These are phyloP conservation scores for Davidsoniella eucalypti DNA, from an alignment of 2,329 filamentous ascomycete genomes.

Conservation along the genomic window DNA sequence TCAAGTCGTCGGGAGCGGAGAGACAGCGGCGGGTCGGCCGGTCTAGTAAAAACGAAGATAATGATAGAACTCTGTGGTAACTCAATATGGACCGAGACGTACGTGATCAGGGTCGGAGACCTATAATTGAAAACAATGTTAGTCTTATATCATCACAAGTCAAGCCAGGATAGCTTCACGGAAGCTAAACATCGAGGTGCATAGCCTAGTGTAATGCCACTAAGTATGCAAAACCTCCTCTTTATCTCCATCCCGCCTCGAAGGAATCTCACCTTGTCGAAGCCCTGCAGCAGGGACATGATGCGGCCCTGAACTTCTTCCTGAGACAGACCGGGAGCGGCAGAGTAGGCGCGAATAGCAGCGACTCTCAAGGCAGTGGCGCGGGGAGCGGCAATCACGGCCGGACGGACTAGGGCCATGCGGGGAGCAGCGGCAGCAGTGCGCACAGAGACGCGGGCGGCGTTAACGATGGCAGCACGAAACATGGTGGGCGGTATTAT, in stretches of 20 bases:
- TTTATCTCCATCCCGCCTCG: not conserved
- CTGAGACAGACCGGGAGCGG: constrained; percentile 60
- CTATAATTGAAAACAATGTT: constrained; percentile 24
- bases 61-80: not conserved
- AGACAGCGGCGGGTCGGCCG: not conserved
- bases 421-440: constrained; percentile 1
- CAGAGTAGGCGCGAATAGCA: constrained; percentile 71
- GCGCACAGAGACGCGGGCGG: constrained; percentile 2
- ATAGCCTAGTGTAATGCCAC: not conserved
- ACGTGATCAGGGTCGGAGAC: constrained; percentile 52
- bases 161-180: not conserved
- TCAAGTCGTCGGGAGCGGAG: constrained; percentile 9
- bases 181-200: no score
- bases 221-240: constrained; percentile 13
- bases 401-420: constrained; percentile 34
- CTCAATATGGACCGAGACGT: constrained; percentile 19
- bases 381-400: constrained; percentile 31
- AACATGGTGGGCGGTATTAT: constrained; percentile 45
- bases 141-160: not conserved
- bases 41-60: no score
- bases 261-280: constrained; percentile 55
- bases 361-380: constrained; percentile 25
- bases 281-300: constrained; percentile 81
- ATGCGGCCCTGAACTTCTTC: constrained; percentile 83
- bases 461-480: constrained; percentile 57